Percentiles rank a stretch among this genome's conserved stretches.
These are phyloP conservation scores for Typha latifolia DNA, from an alignment of 176 grass and related monocot species.

Conservation along the genomic window DNA sequence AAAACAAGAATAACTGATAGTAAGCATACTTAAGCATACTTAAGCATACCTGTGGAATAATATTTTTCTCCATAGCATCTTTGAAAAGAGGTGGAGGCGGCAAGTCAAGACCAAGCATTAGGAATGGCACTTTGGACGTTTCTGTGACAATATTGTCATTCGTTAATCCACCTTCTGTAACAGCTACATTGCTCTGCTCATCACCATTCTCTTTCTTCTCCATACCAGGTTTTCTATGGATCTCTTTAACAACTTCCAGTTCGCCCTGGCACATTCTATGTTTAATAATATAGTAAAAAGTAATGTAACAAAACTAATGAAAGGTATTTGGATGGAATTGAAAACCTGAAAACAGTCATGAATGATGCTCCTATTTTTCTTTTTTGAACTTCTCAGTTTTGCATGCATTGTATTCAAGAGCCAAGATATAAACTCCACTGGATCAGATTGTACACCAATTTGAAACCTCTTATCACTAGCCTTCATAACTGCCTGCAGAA, in stretches of 20 bases:
- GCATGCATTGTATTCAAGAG: constrained; percentile 82
- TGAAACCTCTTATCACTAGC: constrained; percentile 83
- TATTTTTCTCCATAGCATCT: constrained; percentile 99
- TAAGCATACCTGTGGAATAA: constrained; percentile 82
- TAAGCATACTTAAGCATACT: constrained; percentile 5
- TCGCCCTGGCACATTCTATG: constrained; percentile 49
- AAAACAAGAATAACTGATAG: constrained; percentile 7
- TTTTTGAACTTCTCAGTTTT: constrained; percentile 70
- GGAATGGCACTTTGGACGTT: constrained; percentile 70
- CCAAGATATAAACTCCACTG: constrained; percentile 95
- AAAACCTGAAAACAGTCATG: constrained; percentile 94
- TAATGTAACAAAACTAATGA: too few species aligned
- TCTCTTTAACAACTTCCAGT: constrained; percentile 91
- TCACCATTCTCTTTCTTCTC: constrained; percentile 49
- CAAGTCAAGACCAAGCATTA: constrained; percentile 95
- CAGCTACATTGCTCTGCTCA: constrained; percentile 39
- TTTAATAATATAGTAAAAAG: too few species aligned
- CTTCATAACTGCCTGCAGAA: constrained; percentile 97
- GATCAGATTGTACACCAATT: constrained; percentile 96
- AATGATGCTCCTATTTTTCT: constrained; percentile 85
- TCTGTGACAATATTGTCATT: constrained; percentile 46
- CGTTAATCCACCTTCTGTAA: constrained; percentile 30
- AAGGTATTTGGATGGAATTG: too few species aligned
- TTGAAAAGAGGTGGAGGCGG: constrained; percentile 98
- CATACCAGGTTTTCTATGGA: constrained; percentile 44